Percentiles rank a stretch among this genome's conserved stretches.
These are phyloP conservation scores for Pontederia crassipes DNA, from an alignment of 176 grass and related monocot species.

Conservation along the genomic window DNA sequence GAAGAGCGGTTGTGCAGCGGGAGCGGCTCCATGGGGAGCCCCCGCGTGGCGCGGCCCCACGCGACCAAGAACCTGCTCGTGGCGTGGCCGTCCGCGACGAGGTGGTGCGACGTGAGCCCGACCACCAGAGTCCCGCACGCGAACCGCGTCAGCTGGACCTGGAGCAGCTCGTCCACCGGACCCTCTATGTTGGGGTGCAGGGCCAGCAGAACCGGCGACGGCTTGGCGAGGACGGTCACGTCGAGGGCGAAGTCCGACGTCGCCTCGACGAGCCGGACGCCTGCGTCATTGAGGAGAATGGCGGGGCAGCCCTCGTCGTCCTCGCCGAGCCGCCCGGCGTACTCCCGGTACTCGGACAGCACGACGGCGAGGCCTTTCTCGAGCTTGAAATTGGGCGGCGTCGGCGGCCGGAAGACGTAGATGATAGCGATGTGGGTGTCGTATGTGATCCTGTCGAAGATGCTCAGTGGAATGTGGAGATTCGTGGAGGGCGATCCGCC, in stretches of 20 bases:
- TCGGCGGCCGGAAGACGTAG: constrained; percentile 49
- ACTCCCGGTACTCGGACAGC: constrained; percentile 29
- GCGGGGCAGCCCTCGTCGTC: constrained; percentile 13
- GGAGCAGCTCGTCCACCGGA: constrained; percentile 21
- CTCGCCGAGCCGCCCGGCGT: constrained; percentile 22
- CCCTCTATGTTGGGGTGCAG: constrained; percentile 38
- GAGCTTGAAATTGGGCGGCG: constrained; percentile 26
- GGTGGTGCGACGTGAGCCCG: constrained; percentile 13
- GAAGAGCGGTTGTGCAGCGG: not conserved
- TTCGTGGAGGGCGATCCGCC: constrained; percentile 1
- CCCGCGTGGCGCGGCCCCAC: not conserved
- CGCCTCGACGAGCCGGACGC: constrained; percentile 40
- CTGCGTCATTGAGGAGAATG: constrained; percentile 35
- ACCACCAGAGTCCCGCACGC: constrained; percentile 12
- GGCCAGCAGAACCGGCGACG: constrained; percentile 26
- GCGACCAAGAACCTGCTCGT: constrained; percentile 15
- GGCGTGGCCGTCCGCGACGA: constrained; percentile 13
- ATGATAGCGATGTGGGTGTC: constrained; percentile 47
- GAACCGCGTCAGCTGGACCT: constrained; percentile 21
- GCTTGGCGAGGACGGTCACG: constrained; percentile 24
- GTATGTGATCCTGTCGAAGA: constrained; percentile 46
- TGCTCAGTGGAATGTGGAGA: constrained; percentile 26
- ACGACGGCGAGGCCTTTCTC: constrained; percentile 29
- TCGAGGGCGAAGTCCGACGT: constrained; percentile 23
- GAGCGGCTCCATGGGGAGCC: not conserved